A percentile compares a stretch with the other conserved stretches of the same genome.
These are phyloP conservation scores for Salix exigua DNA, from an alignment of 345 rosid genomes.

Conservation along the genomic window DNA sequence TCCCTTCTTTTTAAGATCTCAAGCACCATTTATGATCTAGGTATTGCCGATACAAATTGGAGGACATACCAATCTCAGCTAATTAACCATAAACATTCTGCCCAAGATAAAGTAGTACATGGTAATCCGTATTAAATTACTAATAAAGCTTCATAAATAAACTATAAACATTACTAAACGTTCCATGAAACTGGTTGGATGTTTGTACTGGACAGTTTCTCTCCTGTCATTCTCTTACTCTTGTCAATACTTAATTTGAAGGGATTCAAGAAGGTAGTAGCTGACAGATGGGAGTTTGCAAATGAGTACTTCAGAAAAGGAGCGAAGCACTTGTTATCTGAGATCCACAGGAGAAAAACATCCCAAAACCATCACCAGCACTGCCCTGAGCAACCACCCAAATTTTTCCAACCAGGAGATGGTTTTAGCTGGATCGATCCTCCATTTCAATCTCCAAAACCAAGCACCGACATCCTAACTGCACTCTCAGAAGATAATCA, in stretches of 20 bases:
- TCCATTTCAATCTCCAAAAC: conserved; percentile 16
- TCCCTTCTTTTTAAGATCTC: background rate
- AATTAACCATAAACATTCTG: background rate
- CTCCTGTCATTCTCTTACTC: background rate
- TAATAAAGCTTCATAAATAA: background rate
- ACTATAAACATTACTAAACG: background rate
- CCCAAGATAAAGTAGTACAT: background rate
- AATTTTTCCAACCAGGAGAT: conserved; percentile 17
- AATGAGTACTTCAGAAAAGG: conserved; percentile 57
- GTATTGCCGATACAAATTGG: background rate
- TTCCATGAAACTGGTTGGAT: background rate
- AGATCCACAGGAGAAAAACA: conserved; percentile 56
- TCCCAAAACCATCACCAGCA: conserved; percentile 29
- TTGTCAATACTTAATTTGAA: conserved; percentile 11
- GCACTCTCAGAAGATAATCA: conserved; percentile 52
- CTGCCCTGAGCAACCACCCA: conserved; percentile 14
- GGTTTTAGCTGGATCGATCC: conserved; percentile 17
- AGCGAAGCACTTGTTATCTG: conserved; percentile 46
- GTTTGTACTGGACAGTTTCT: background rate
- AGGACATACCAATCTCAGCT: background rate
- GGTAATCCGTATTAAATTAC: background rate
- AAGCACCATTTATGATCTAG: background rate
- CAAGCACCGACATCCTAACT: conserved; percentile 25
- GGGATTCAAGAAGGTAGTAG: conserved; percentile 60
- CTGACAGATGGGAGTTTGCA: conserved; percentile 71